Base-by-base conservation (phyloP, 805 yeast genomes). In the Vanderwaltozyma yarrowii region DNA sequence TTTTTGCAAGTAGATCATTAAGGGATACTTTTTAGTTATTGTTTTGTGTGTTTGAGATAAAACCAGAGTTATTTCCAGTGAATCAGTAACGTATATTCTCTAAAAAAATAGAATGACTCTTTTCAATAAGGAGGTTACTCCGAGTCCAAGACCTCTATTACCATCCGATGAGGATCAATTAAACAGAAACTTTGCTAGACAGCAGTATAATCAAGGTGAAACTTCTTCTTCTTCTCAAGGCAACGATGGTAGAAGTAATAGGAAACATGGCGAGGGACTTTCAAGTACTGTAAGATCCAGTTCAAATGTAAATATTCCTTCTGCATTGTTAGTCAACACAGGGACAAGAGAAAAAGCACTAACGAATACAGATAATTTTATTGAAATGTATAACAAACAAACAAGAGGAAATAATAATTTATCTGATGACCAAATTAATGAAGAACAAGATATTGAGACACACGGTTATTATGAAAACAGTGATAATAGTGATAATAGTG, bases 351-450 rank as follows among this genome's bases (percentile, higher is more conserved):
- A 49, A 31, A 56, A 50, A 32, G 63, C 63, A 3, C 36, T 58
- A 21, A 58, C 63, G 2, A 55, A 58, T 37, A 54, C 60, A 4
- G 41, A 50, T 38, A 56, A 56, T 39, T 58, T 58, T 32, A 56
- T 58, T 31, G 46, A 52, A 24, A 47, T 37, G 35, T 37, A 41
- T 14, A 30, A 10, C 14, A 26, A 30, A 15, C 38, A 30, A 10
- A 17, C n/a, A 12, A 23, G 30, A 13, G 18, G 16, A 16, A 10
- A 25, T 13, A 30, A 20, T 13, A 28, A 31, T 2, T 23, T 21
- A 23, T 29, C 38, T 9, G 15, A 37, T 18, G 35, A 27, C 10
- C 11, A 32, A 9, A 37, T 27, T 13, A 24, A 18, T 16, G 30
- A 35, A 9, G 35, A 33, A 18, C 30, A 30, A 10, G 34, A 35